A percentile compares a stretch with the other conserved stretches of the same genome.
These are phyloP conservation scores for Nicotiana undulata DNA, from an alignment of 257 asterid species.

Conservation along the genomic window DNA sequence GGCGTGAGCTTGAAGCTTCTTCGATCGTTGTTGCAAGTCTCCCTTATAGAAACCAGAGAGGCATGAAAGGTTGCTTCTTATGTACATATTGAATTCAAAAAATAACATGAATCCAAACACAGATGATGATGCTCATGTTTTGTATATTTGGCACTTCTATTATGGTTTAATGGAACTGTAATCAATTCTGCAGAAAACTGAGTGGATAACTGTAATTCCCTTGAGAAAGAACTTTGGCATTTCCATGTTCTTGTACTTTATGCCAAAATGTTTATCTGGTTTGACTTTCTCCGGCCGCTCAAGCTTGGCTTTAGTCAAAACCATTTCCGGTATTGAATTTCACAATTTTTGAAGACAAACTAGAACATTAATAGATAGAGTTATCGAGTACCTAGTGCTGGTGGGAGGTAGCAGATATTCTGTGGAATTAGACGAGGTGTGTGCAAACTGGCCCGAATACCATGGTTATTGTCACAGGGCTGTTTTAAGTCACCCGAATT, in stretches of 20 bases:
- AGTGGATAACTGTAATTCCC: neutral
- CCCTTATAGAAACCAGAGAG: neutral
- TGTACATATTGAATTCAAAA: neutral
- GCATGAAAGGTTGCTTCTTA: neutral
- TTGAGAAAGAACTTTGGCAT: neutral
- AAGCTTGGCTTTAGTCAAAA: too few species aligned
- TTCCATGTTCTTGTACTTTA: neutral
- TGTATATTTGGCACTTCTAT: neutral
- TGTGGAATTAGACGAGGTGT: too few species aligned
- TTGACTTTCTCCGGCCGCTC: too few species aligned
- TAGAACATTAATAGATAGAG: too few species aligned
- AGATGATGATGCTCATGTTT: neutral
- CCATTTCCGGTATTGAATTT: too few species aligned
- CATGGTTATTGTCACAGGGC: too few species aligned
- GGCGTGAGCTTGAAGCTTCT: neutral
- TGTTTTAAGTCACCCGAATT: too few species aligned
- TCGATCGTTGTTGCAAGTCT: neutral
- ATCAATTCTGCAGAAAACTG: neutral
- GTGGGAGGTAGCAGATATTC: too few species aligned
- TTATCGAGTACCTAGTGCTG: too few species aligned
- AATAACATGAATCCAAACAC: neutral
- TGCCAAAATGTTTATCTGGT: too few species aligned
- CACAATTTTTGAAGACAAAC: too few species aligned
- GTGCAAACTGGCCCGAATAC: too few species aligned
- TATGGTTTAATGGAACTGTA: neutral